Base-by-base conservation (phyloP, 805 yeast genomes). In the Wickerhamomyces bovis region DNA sequence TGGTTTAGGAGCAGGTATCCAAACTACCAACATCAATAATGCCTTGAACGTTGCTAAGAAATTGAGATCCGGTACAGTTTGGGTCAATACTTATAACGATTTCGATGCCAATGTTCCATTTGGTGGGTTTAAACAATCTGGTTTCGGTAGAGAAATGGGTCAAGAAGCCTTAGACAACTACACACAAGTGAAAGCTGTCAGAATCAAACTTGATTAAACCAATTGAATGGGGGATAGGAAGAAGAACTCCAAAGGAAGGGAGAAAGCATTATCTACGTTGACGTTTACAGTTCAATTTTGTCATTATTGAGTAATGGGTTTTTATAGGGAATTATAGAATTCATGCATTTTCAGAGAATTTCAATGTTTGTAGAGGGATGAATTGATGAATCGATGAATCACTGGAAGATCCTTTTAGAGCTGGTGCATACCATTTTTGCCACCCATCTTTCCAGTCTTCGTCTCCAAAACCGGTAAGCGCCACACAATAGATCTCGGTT, bases 141-240 rank as follows among this genome's bases (percentile, higher is more conserved):
- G 92, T 67, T 76, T 83, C 65, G 94, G 94, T 66, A 81, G 88
- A 74, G 94, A 85, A 73, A 82, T 85, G 90, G 94, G 94, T 68
- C 67, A 68, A 41, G 89, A 84, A 63, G 89, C 85, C 44, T 75
- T 83, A 54, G 88, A 82, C 55, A 79, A 80, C 71, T 85, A 84
- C 75, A 78, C 85, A 48, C 89, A 83, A 67, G 74, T 73, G 53
- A 85, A 84, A 70, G 86, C 88, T 53, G 85, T 85, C 50, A 81
- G 94, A 78, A 68, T 71, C 50, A 77, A 68, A 53, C 39, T 36
- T 20, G 23, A 36, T 18, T 36, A 20, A 20, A 5, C 4, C 16
- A 30, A n/a, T 30, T 30, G 18, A 30, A 30, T 15, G 16, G 11
- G 36, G 20, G 8, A 18, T 33, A 16, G 20, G 20, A 10, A 33